Evolutionary conservation across 2,329 filamentous ascomycete genomes (phyloP).

Genomic region (Aspergillus fructus): DNA sequence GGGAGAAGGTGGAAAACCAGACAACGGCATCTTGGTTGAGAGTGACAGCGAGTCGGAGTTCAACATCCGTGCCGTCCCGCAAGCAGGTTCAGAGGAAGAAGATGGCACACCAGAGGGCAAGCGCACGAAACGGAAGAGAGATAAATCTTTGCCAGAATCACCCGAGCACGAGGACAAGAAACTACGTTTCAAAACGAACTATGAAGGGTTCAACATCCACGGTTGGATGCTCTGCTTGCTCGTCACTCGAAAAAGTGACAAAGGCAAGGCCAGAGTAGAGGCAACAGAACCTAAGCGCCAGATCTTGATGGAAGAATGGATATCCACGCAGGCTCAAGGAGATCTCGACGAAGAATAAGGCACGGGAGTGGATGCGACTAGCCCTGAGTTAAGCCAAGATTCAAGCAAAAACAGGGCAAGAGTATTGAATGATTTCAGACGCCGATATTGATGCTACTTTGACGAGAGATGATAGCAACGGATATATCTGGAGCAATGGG

Average conservation of each 20-base stretch:
- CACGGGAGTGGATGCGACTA: background rate
- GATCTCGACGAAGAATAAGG: conserved; percentile 39
- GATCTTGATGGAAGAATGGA: conserved; percentile 81
- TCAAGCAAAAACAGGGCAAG: no score
- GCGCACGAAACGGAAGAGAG: conserved; percentile 33
- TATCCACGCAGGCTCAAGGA: conserved; percentile 66
- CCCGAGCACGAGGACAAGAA: conserved; percentile 75
- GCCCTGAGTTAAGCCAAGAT: no score
- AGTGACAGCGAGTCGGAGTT: conserved; percentile 56
- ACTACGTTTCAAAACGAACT: conserved; percentile 77
- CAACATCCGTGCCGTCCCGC: conserved; percentile 59
- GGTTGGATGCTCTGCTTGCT: conserved; percentile 89
- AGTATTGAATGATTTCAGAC: no score
- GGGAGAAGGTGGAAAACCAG: conserved; percentile 19
- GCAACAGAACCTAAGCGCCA: conserved; percentile 53
- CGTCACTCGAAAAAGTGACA: conserved; percentile 68
- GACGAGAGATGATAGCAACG: no score
- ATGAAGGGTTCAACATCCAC: conserved; percentile 95
- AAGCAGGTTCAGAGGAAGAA: conserved; percentile 26
- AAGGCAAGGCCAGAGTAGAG: conserved; percentile 34
- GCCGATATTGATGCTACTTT: no score
- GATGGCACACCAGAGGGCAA: conserved; percentile 14
- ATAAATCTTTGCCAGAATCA: conserved; percentile 38
- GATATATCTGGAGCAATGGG: background rate
- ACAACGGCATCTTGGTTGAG: conserved; percentile 55